These are phyloP conservation scores for Cucurbita argyrosperma DNA, from an alignment of 306 rosid species.

Conservation along the genomic window DNA sequence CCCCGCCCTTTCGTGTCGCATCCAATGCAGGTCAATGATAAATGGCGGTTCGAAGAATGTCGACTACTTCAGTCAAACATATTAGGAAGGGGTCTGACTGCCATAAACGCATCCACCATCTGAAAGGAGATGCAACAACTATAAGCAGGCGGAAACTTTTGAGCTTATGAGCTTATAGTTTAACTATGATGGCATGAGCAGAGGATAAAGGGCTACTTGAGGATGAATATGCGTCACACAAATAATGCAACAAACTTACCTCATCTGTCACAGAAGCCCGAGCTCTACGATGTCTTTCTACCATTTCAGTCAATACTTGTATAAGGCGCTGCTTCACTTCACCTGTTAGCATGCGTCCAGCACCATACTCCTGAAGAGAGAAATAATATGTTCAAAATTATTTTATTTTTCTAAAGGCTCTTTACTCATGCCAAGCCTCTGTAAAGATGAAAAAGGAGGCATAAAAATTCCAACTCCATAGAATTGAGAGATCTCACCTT, in stretches of 20 bases:
- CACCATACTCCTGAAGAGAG: conserved; percentile 53
- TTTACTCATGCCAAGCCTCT: neutral
- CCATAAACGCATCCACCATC: conserved; percentile 96
- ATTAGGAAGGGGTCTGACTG: conserved; percentile 64
- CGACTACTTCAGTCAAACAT: conserved; percentile 39
- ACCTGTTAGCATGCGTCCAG: conserved; percentile 87
- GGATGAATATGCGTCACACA: neutral
- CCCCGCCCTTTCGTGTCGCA: neutral
- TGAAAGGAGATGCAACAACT: conserved; percentile 13
- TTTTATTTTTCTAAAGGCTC: neutral
- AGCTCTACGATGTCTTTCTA: conserved; percentile 73
- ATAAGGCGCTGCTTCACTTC: conserved; percentile 72
- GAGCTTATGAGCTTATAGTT: neutral
- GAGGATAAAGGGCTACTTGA: neutral
- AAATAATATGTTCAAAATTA: neutral
- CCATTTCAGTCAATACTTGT: conserved; percentile 58
- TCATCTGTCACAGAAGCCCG: conserved; percentile 86
- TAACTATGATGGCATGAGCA: neutral
- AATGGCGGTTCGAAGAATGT: neutral
- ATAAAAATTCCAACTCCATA: neutral
- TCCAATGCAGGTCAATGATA: neutral
- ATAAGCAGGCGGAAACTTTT: neutral
- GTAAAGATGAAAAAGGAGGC: neutral
- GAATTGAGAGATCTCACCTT: conserved; percentile 27
- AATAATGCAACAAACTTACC: conserved; percentile 30